Evolutionary conservation across 2,329 filamentous ascomycete genomes (phyloP).

Genomic region (Pestalotiopsis sp.): DNA sequence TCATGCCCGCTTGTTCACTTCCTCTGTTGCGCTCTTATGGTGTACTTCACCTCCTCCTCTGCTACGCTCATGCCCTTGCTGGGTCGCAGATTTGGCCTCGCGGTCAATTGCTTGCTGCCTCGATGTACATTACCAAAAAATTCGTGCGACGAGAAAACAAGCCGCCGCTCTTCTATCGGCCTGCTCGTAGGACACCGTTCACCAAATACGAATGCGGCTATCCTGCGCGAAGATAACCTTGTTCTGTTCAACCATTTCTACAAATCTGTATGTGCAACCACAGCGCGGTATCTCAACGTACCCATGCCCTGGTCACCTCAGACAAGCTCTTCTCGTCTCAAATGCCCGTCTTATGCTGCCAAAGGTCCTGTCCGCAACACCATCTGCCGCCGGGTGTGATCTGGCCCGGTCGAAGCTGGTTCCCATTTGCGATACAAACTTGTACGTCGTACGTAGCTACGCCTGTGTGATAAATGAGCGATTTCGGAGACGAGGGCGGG

Average conservation of each 20-base stretch:
- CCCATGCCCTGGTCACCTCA: neutral
- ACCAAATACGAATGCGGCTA: neutral
- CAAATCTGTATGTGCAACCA: neutral
- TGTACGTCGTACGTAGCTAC: too few relatives aligned
- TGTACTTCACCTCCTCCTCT: neutral
- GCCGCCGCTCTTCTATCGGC: neutral
- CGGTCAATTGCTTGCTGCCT: neutral
- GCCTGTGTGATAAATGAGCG: too few relatives aligned
- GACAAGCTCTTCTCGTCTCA: neutral
- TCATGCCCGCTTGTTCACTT: neutral
- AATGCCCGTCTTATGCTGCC: neutral
- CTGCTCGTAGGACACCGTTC: neutral
- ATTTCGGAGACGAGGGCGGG: too few relatives aligned
- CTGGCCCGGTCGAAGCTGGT: too few relatives aligned
- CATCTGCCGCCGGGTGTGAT: too few relatives aligned
- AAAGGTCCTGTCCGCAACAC: too few relatives aligned
- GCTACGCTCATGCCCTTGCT: neutral
- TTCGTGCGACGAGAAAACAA: neutral
- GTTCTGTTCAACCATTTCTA: neutral
- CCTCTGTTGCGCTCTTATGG: neutral
- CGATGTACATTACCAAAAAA: neutral
- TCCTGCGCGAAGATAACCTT: constrained; percentile 4
- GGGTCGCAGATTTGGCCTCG: neutral
- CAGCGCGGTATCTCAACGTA: neutral
- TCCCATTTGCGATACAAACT: too few relatives aligned